A percentile compares a stretch with the other conserved stretches of the same genome.
phyloP scores from a whole-genome alignment of 2,329 filamentous ascomycete species.

The Elsinoe perseae region DNA sequence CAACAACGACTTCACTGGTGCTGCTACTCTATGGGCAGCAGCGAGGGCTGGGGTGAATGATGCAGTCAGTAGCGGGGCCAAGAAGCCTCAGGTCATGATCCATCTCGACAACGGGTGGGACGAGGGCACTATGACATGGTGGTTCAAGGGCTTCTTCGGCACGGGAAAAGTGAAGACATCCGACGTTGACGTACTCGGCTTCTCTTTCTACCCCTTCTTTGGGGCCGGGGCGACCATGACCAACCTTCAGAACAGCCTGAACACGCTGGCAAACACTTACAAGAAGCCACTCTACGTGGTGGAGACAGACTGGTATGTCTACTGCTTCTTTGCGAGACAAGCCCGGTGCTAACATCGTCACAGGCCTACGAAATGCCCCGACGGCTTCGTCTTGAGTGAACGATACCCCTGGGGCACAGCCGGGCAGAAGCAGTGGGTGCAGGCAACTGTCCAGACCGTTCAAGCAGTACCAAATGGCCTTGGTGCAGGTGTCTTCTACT shows the following conservation, averaged over 20 bases:
- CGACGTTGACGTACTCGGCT: conserved; percentile 26
- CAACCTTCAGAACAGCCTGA: conserved; percentile 24
- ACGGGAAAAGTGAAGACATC: conserved; percentile 22
- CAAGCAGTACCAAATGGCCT: conserved; percentile 25
- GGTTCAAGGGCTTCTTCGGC: conserved; percentile 26
- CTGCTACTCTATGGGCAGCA: conserved; percentile 27
- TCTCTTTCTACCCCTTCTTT: conserved; percentile 29
- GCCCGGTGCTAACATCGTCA: background rate
- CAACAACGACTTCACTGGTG: conserved; percentile 28
- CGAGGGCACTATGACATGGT: conserved; percentile 24
- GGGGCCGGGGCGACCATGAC: conserved; percentile 25
- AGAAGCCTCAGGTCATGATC: conserved; percentile 27
- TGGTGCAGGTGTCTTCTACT: conserved; percentile 28
- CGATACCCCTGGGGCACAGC: conserved; percentile 27
- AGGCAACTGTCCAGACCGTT: conserved; percentile 24
- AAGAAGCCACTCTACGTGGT: conserved; percentile 29
- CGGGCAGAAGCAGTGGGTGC: conserved; percentile 28
- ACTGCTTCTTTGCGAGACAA: background rate
- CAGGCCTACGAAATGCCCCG: background rate
- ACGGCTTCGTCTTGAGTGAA: conserved; percentile 25
- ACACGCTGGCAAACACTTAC: conserved; percentile 25
- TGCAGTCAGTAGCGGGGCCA: conserved; percentile 26
- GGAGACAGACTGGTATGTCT: conserved; percentile 26
- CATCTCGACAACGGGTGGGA: conserved; percentile 31
- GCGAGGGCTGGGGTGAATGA: conserved; percentile 29